Evolutionary conservation across 2,329 filamentous ascomycete species (phyloP).

Genomic region (Colletotrichum costaricense): DNA sequence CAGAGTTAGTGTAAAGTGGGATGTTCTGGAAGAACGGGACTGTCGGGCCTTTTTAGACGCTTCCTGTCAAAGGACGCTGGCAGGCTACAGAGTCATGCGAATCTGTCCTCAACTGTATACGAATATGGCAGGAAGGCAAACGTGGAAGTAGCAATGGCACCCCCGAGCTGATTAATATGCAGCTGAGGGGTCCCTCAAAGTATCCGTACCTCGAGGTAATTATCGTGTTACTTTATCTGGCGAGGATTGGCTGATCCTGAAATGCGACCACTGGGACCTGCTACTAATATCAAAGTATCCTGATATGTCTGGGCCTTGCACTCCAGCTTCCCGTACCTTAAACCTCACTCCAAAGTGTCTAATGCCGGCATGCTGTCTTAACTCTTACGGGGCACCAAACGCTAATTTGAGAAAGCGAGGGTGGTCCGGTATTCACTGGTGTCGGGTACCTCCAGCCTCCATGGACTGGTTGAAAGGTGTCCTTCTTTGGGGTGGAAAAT

Average conservation of each 20-base stretch:
- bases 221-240: conserved; percentile 32
- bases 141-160: conserved; percentile 10
- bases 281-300: conserved; percentile 10
- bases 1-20: background rate
- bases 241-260: conserved; percentile 33
- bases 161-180: conserved; percentile 27
- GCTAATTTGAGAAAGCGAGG: background rate
- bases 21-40: conserved; percentile 9
- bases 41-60: conserved; percentile 15
- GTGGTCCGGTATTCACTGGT: background rate
- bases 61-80: conserved; percentile 10
- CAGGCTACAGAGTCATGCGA: conserved; percentile 14
- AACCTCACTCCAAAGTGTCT: background rate
- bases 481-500: conserved; percentile 36
- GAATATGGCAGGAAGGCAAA: conserved; percentile 7
- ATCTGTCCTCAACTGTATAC: conserved; percentile 26
- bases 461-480: conserved; percentile 33
- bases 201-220: background rate
- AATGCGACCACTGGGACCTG: background rate
- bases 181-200: background rate
- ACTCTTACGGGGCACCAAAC: background rate
- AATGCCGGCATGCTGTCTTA: background rate
- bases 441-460: background rate
- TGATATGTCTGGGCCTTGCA: background rate
- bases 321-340: background rate